Base-by-base conservation (phyloP, 1,284 basidiomycete genomes). In the Mycena citricolor region DNA sequence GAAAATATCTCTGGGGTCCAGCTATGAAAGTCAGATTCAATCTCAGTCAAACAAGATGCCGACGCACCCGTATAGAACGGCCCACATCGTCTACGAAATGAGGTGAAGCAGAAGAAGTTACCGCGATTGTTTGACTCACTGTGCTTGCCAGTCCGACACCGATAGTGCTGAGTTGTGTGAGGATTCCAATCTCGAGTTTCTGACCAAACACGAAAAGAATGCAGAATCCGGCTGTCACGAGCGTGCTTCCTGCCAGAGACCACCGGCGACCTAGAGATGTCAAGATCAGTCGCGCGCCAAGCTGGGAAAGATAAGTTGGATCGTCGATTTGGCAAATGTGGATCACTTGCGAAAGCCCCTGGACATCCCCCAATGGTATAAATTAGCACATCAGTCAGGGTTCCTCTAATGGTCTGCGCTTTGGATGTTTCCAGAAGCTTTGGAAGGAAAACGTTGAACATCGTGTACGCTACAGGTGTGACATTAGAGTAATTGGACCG, bases 391-490 rank as follows among this genome's bases (percentile, higher is more conserved):
- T 93, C 89, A 80, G 81, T 85, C 37, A 94, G 60, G 32, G 79
- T 88, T 36, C 80, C 76, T 50, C 81, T 73, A 13, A 93, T 66
- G 16, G 73, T 64, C 1, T 63, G 61, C 2, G 57, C 60, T 1
- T 63, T 61, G 2, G 57, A 60, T 1, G 74, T 77, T 70, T 94
- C 94, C 22, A 98, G 70, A 12, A 95, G 75, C 57, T 93, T 93
- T 0, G 95, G 95, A 16, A 97, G 75, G 64, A 87, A 98, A 11
- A 97, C 93, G 60, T 98, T 99, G 70, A 98, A 98, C 83, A 95
- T 95, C 6, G 91, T 97, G 60, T 83, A 94, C 2, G 84, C 92
- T 86, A 39, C 13, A 16, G 39, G 50, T 51, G 49, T 47, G 40
- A n/a, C n/a, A n/a, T n/a, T n/a, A n/a, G n/a, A 47, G 40, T n/a